phyloP scores from a whole-genome alignment of 495 filamentous ascomycete genomes.

The Penicillium cinerascens region DNA sequence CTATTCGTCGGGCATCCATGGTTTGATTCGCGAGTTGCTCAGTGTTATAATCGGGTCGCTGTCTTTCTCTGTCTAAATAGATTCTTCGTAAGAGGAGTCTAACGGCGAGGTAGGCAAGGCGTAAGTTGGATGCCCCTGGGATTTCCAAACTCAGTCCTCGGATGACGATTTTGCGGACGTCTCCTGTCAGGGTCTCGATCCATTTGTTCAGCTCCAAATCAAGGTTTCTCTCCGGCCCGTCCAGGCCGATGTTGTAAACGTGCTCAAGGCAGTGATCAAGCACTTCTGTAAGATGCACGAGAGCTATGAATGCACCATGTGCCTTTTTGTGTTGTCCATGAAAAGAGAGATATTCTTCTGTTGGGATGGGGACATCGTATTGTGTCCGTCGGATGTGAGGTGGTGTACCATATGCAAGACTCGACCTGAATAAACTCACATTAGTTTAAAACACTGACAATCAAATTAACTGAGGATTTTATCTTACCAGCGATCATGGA shows the following conservation, averaged over 20 bases:
- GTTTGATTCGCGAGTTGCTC: too few relatives aligned
- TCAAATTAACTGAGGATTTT: too few relatives aligned
- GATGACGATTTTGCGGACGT: conserved; percentile 22
- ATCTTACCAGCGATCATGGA: conserved; percentile 39
- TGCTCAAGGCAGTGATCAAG: conserved; percentile 34
- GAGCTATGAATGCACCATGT: conserved; percentile 32
- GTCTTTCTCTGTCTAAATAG: conserved; percentile 18
- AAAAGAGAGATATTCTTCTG: conserved; percentile 14
- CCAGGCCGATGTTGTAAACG: conserved; percentile 27
- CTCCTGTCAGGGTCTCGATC: conserved; percentile 22
- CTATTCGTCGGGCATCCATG: conserved; percentile 24
- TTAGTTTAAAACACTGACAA: too few relatives aligned
- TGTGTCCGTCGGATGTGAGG: conserved; percentile 28
- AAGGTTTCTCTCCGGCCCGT: conserved; percentile 9
- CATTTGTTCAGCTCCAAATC: conserved; percentile 23
- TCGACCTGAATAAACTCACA: conserved; percentile 20
- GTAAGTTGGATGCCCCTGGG: conserved; percentile 36
- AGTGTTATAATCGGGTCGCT: too few relatives aligned
- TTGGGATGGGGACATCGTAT: conserved; percentile 38
- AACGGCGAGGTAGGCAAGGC: conserved; percentile 35
- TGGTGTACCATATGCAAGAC: conserved; percentile 37
- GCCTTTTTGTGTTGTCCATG: conserved; percentile 10
- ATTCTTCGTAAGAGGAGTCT: conserved; percentile 32
- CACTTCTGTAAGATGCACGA: conserved; percentile 37
- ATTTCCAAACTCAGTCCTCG: conserved; percentile 17